A percentile compares a stretch with the other conserved stretches of the same genome.
Evolutionary conservation across 768 basidiomycete species (phyloP).

Genomic region (Russula griseocarnosa): DNA sequence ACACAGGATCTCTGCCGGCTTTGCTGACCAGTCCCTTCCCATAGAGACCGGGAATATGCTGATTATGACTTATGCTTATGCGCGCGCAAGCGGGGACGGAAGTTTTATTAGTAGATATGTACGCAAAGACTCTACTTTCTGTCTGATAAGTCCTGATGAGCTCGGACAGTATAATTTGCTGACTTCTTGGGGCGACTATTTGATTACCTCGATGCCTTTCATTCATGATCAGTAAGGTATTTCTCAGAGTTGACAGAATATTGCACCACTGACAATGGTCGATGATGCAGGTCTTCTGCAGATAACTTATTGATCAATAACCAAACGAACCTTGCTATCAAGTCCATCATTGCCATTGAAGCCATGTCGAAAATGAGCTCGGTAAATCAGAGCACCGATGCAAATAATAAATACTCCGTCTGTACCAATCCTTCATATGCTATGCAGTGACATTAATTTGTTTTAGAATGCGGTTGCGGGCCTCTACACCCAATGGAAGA

Average conservation of each 20-base stretch:
- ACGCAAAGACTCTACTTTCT: neutral
- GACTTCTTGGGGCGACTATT: constrained; percentile 35
- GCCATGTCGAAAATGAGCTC: constrained; percentile 56
- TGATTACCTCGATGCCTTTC: constrained; percentile 41
- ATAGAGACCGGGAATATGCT: constrained; percentile 37
- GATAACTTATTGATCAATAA: constrained; percentile 37
- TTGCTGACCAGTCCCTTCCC: neutral
- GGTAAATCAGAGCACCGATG: constrained; percentile 26
- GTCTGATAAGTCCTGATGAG: neutral
- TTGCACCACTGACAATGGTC: neutral
- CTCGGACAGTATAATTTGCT: constrained; percentile 32
- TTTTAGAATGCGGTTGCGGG: neutral
- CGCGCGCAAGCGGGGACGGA: constrained; percentile 30
- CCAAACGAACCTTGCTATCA: constrained; percentile 61
- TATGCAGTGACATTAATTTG: neutral
- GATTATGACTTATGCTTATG: constrained; percentile 35
- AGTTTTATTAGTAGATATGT: constrained; percentile 30
- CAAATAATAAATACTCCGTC: constrained; percentile 31
- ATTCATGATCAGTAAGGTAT: constrained; percentile 49
- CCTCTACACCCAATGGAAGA: constrained; percentile 19
- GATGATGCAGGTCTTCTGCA: constrained; percentile 16
- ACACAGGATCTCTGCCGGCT: neutral
- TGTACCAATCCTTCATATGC: constrained; percentile 9
- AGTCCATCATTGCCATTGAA: constrained; percentile 63
- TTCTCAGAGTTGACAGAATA: constrained; percentile 48